Base-by-base conservation (phyloP, 2,329 filamentous ascomycete genomes). In the Fusarium torulosum region DNA sequence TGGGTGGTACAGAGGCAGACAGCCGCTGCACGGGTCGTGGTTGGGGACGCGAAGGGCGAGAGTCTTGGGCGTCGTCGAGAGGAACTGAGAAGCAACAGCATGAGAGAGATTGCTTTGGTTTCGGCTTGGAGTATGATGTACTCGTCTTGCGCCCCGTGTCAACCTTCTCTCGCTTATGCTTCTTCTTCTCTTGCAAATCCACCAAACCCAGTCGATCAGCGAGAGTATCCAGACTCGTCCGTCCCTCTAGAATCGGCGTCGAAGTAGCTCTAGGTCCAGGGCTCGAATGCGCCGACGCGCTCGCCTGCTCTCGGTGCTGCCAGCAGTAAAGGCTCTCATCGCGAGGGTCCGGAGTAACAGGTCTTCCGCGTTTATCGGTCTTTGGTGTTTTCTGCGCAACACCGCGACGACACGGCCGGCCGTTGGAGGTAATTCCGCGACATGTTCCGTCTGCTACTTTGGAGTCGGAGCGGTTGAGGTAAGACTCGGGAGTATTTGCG, bases 281-380 rank as follows among this genome's bases (percentile, higher is more conserved):
- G 63, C 79, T 84, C 19, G 82, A 83, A 43, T 76, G 77, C 3
- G 82, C 76, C 10, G 84, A 83, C 58, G 77, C 73, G 69, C 76
- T 75, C 56, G 93, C 93, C 78, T 99, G 96, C 58, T 96, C 93
- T 76, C 92, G 94, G 81, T 99, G 96, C 77, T 97, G 94, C 91
- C 92, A 97, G 83, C 95, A 98, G 80, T 94, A 97, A 49, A 90
- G 86, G n/a, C 80, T 83, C 63, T 88, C 85, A 46, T 87, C 84
- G 57, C 82, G 80, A 3, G 86, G 84, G 62, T 88, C 84, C 54
- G 82, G 79, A 7, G 63, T 70, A 21, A 63, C 63, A 71, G 60
- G 69, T 62, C 72, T 59, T 72, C 62, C 53, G 7, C 73, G 66
- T 35, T 42, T 64, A 7, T 63, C 59, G 58, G 52, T 50, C 47